phyloP scores from a whole-genome alignment of 2,329 filamentous ascomycete species.

The Fusarium neocosmosporiellum region DNA sequence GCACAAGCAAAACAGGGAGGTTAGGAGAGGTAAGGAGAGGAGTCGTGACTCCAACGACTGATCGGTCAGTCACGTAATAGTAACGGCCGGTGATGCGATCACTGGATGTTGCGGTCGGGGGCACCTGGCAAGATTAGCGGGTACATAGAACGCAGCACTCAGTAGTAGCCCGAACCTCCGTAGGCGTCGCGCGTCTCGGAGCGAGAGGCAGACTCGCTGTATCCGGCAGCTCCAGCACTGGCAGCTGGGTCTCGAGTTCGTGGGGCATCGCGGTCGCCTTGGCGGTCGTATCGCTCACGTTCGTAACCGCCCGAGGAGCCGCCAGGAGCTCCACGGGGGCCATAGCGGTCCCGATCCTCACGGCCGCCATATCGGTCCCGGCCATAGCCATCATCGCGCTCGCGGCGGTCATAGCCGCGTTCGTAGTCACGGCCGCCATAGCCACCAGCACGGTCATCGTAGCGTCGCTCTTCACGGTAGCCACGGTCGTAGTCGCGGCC shows the following conservation, averaged over 20 bases:
- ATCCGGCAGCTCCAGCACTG: conserved; percentile 51
- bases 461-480: conserved; percentile 59
- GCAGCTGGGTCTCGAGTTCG: conserved; percentile 54
- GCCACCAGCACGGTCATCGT: conserved; percentile 55
- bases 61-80: conserved; percentile 28
- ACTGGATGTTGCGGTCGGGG: conserved; percentile 45
- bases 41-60: conserved; percentile 34
- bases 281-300: conserved; percentile 61
- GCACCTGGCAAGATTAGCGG: conserved; percentile 47
- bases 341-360: conserved; percentile 59
- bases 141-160: conserved; percentile 28
- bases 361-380: conserved; percentile 56
- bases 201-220: conserved; percentile 56
- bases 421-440: conserved; percentile 67
- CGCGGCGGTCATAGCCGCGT: conserved; percentile 66
- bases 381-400: conserved; percentile 52
- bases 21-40: conserved; percentile 44
- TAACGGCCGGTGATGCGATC: conserved; percentile 24
- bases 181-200: conserved; percentile 58
- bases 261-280: conserved; percentile 53
- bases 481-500: conserved; percentile 64
- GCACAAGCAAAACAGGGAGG: conserved; percentile 41
- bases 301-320: conserved; percentile 59
- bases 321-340: conserved; percentile 50
- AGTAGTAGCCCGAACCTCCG: conserved; percentile 52